These are phyloP conservation scores for Candida vartiovaarae DNA, from an alignment of 805 yeast genomes.

Conservation along the genomic window DNA sequence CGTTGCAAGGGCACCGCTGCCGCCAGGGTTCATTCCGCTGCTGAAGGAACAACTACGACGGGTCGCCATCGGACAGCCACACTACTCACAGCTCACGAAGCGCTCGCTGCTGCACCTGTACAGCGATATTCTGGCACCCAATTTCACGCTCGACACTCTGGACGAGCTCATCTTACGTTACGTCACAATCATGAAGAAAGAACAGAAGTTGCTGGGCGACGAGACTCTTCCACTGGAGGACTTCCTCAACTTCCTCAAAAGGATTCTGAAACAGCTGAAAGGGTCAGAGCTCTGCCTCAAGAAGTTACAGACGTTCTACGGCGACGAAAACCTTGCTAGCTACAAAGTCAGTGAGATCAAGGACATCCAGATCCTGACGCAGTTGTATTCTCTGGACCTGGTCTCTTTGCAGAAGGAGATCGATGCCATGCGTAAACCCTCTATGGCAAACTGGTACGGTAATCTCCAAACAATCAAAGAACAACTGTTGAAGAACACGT, in stretches of 20 bases:
- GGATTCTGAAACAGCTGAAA: not conserved
- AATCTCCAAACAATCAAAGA: constrained; percentile 21
- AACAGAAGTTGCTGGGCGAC: constrained; percentile 30
- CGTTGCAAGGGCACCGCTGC: constrained; percentile 22
- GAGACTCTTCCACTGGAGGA: constrained; percentile 2
- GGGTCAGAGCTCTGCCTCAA: not conserved
- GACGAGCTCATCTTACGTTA: constrained; percentile 46
- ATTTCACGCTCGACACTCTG: constrained; percentile 26
- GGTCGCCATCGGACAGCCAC: constrained; percentile 39
- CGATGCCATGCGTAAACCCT: constrained; percentile 33
- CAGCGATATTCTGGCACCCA: constrained; percentile 42
- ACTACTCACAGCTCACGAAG: constrained; percentile 37
- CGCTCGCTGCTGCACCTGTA: constrained; percentile 56
- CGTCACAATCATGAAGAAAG: constrained; percentile 46
- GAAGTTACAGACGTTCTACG: constrained; percentile 1
- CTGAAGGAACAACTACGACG: constrained; percentile 36
- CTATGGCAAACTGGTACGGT: constrained; percentile 26
- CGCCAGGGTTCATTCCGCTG: constrained; percentile 26
- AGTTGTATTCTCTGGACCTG: constrained; percentile 43
- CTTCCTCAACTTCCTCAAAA: constrained; percentile 1
- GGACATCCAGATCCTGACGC: constrained; percentile 38
- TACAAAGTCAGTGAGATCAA: constrained; percentile 51
- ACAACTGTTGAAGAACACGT: constrained; percentile 20
- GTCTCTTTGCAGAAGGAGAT: constrained; percentile 50
- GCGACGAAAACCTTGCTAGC: constrained; percentile 31